These are phyloP conservation scores for Nicotiana attenuata DNA, from an alignment of 257 asterid species.

Conservation along the genomic window DNA sequence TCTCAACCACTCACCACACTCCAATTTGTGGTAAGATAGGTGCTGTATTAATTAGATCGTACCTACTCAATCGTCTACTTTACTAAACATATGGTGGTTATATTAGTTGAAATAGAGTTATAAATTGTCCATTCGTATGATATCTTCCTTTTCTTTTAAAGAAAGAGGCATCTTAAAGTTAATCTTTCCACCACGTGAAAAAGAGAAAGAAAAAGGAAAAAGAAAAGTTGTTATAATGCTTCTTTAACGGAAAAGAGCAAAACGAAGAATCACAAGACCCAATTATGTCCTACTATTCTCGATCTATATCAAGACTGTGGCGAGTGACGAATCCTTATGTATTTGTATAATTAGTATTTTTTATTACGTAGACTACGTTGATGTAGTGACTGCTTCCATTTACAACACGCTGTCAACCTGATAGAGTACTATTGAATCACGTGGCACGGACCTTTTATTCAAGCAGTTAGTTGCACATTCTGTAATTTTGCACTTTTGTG, in stretches of 20 bases:
- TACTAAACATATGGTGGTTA: not conserved
- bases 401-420: not conserved
- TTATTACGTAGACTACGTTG: too few relatives aligned
- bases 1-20: too few relatives aligned
- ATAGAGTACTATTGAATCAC: not conserved
- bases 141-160: not conserved
- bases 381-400: not conserved
- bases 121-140: not conserved
- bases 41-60: not conserved
- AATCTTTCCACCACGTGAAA: not conserved
- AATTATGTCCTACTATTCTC: not conserved
- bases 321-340: too few relatives aligned
- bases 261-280: not conserved
- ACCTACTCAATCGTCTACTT: constrained; percentile 2
- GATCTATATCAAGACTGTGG: too few relatives aligned
- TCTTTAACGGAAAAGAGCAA: not conserved
- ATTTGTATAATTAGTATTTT: too few relatives aligned
- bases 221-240: not conserved
- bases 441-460: not conserved
- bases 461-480: not conserved
- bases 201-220: not conserved
- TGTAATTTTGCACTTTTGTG: not conserved
- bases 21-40: not conserved
- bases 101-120: not conserved
- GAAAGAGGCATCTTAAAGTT: constrained; percentile 1